Evolutionary conservation across 2,329 filamentous ascomycete genomes (phyloP).

Genomic region (Colletotrichum sojae): DNA sequence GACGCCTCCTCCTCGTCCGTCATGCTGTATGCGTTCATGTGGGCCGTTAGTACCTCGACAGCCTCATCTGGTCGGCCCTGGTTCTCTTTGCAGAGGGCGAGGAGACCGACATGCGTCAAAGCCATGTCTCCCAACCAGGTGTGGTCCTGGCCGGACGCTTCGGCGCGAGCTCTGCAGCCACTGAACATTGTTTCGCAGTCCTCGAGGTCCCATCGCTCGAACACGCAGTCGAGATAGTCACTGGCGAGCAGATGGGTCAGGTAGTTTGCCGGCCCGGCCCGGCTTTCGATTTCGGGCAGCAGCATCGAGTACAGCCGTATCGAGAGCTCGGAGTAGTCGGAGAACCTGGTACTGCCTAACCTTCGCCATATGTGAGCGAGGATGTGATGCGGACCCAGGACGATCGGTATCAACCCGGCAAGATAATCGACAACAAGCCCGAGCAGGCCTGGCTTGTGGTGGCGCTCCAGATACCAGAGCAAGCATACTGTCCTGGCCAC

Average conservation of each 20-base stretch:
- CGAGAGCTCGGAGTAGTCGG: conserved; percentile 52
- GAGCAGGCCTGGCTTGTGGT: conserved; percentile 51
- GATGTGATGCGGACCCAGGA: conserved; percentile 48
- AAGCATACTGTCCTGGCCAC: conserved; percentile 51
- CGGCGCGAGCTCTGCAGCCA: conserved; percentile 47
- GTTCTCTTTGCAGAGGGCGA: conserved; percentile 48
- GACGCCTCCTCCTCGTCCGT: conserved; percentile 50
- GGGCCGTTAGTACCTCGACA: conserved; percentile 46
- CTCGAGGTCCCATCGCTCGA: conserved; percentile 45
- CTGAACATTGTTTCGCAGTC: conserved; percentile 49
- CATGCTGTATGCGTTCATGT: conserved; percentile 49
- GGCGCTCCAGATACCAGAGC: conserved; percentile 53
- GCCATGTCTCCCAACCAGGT: conserved; percentile 51
- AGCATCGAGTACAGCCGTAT: conserved; percentile 49
- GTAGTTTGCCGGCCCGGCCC: conserved; percentile 50
- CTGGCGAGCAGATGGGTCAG: conserved; percentile 52
- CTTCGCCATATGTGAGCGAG: conserved; percentile 51
- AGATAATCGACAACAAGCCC: conserved; percentile 51
- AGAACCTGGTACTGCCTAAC: conserved; percentile 49
- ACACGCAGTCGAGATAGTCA: conserved; percentile 52
- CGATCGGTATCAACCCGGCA: conserved; percentile 47
- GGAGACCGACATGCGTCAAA: conserved; percentile 49
- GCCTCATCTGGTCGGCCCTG: conserved; percentile 50
- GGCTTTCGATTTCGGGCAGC: conserved; percentile 49
- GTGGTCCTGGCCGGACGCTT: conserved; percentile 48